phyloP scores from a whole-genome alignment of 495 filamentous ascomycete species.

The Penicillium waksmanii region DNA sequence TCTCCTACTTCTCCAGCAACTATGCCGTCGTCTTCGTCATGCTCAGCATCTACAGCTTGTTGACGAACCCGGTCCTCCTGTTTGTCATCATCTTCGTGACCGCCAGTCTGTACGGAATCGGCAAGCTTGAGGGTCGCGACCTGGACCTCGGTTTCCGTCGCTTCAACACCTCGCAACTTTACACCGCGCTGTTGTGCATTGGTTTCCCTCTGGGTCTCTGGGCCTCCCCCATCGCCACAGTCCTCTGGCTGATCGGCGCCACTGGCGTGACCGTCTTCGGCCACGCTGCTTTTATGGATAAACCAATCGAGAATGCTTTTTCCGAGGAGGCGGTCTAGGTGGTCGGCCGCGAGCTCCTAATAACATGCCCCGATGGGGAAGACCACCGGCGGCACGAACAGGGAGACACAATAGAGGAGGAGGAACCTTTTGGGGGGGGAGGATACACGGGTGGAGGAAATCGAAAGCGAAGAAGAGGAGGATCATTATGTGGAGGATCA shows the following conservation, averaged over 20 bases:
- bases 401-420: constrained; percentile 60
- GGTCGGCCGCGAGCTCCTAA: constrained; percentile 99
- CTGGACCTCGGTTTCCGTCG: constrained; percentile 80
- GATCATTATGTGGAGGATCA: constrained; percentile 65
- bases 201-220: constrained; percentile 80
- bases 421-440: constrained; percentile 54
- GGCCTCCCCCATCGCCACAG: constrained; percentile 77
- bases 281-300: constrained; percentile 95
- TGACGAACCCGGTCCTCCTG: constrained; percentile 80
- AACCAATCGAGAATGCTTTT: constrained; percentile 99
- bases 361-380: constrained; percentile 95
- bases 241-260: constrained; percentile 94
- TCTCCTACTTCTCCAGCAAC: constrained; percentile 97
- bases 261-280: constrained; percentile 89
- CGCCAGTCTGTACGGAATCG: constrained; percentile 85
- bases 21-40: constrained; percentile 92
- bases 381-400: constrained; percentile 85
- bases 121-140: constrained; percentile 83
- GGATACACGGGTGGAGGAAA: constrained; percentile 66
- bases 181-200: constrained; percentile 81
- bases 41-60: constrained; percentile 91
- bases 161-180: constrained; percentile 91
- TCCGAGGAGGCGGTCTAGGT: constrained; percentile 99
- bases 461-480: constrained; percentile 65
- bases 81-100: constrained; percentile 90